These are phyloP conservation scores for Cordyceps farinosa DNA, from an alignment of 2,329 filamentous ascomycete species.

Conservation along the genomic window DNA sequence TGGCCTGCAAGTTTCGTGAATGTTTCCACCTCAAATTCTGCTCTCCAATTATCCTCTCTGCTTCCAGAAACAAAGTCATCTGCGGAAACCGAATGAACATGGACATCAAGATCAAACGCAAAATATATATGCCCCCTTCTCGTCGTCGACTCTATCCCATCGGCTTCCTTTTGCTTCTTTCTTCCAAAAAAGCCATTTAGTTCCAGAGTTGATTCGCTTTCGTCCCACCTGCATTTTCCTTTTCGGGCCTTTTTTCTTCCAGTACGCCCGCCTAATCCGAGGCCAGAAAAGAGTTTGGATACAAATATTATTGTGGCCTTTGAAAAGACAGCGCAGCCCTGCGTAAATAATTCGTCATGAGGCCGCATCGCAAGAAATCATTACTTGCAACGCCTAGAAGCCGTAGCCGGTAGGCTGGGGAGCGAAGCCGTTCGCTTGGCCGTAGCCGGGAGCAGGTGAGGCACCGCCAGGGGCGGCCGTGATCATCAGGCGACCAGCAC, in stretches of 20 bases:
- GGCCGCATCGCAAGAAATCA: neutral
- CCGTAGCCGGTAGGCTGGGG: conserved; percentile 82
- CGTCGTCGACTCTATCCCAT: conserved; percentile 1
- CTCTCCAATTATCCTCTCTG: neutral
- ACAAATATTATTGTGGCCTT: conserved; percentile 9
- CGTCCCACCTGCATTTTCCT: neutral
- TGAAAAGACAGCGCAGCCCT: neutral
- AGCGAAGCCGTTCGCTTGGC: conserved; percentile 81
- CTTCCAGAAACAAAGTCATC: neutral
- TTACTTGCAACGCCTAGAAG: conserved; percentile 40
- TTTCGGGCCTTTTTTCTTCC: neutral
- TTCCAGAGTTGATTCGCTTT: conserved; percentile 6
- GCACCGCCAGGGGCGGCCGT: conserved; percentile 75
- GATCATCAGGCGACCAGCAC: conserved; percentile 86
- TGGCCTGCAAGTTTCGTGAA: conserved; percentile 14
- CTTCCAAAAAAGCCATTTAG: neutral
- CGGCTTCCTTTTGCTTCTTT: neutral
- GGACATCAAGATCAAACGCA: conserved; percentile 4
- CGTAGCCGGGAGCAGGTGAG: conserved; percentile 61
- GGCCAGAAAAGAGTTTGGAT: neutral
- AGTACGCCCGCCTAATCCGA: conserved; percentile 1
- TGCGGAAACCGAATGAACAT: neutral
- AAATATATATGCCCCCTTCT: conserved; percentile 4
- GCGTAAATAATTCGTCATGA: conserved; percentile 1
- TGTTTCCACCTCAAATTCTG: neutral